These are phyloP conservation scores for Chloranthus sessilifolius DNA, from an alignment of 164 flowering plant genomes.

Conservation along the genomic window DNA sequence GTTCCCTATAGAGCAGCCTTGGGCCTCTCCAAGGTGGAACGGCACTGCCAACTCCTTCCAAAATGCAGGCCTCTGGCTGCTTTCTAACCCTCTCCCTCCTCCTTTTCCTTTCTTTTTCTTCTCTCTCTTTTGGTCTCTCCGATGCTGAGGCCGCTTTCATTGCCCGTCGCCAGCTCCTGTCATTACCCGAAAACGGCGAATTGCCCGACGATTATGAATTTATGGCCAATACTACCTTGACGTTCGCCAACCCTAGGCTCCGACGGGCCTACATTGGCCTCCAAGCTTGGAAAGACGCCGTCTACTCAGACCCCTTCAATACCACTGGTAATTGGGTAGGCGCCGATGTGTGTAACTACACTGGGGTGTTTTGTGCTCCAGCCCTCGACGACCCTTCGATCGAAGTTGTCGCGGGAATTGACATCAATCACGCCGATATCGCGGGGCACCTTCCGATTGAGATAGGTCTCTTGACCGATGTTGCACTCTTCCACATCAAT, in stretches of 20 bases:
- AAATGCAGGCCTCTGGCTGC: slow-evolving; percentile 23
- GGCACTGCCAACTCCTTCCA: too few relatives aligned
- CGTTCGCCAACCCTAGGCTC: slow-evolving; percentile 21
- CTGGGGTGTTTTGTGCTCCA: slow-evolving; percentile 22
- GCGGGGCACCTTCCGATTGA: slow-evolving; percentile 25
- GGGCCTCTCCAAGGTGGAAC: slow-evolving; percentile 5
- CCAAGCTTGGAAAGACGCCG: slow-evolving; percentile 26
- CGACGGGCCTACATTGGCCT: slow-evolving; percentile 27
- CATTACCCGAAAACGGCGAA: slow-evolving; percentile 10
- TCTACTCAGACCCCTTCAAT: slow-evolving; percentile 28
- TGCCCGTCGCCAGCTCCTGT: slow-evolving; percentile 16
- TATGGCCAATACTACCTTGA: slow-evolving; percentile 6
- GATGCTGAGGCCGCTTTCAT: slow-evolving; percentile 14
- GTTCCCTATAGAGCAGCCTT: slow-evolving; percentile 1
- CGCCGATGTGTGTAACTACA: slow-evolving; percentile 25
- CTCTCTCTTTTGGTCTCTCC: slow-evolving; percentile 1
- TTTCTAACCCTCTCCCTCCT: slow-evolving; percentile 7
- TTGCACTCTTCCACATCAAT: slow-evolving; percentile 27
- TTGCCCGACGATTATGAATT: slow-evolving; percentile 11
- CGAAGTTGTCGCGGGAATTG: slow-evolving; percentile 25
- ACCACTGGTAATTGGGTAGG: slow-evolving; percentile 29
- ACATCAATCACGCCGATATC: slow-evolving; percentile 21
- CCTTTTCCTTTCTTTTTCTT: background rate
- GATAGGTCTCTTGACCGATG: slow-evolving; percentile 21
- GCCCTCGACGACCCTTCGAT: slow-evolving; percentile 13